Base-by-base conservation (phyloP, 345 rosid species). In the Clausena lansium region DNA sequence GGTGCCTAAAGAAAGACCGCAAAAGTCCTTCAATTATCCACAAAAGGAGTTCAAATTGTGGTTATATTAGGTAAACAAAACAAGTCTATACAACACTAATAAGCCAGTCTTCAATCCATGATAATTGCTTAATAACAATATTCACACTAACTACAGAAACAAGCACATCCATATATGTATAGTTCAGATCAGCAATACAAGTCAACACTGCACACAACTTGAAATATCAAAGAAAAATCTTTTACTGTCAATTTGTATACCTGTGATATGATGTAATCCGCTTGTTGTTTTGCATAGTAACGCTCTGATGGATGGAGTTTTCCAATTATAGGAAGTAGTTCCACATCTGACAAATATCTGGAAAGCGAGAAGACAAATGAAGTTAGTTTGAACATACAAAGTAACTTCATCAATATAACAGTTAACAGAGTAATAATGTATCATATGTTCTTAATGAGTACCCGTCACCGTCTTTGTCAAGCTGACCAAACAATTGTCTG, bases 231-330 rank as follows among this genome's bases (percentile, higher is more conserved):
- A 6, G 13, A 55, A 41, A 14, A 39, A 47, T 24, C n/a, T 32
- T 35, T 30, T 38, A 45, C 24, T 28, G 59, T 52, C 71, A 69
- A 57, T 61, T 13, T 38, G 52, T 71, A 74, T 89, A 91, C 99
- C 98, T 94, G 98, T 73, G 93, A 83, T 75, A 97, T 87, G 61
- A 88, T 89, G 87, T 97, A 94, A 84, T 92, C 97, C 50, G 94
- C 95, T 85, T 96, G 98, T 74, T 94, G 95, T 82, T 94, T 96
- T 57, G 99, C 98, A 81, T 96, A 97, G 85, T 91, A 93, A 45
- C 64, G 94, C 83, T 93, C 99, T 0, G 98, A 89, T 58, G 99
- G 99, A 85, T 97, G 98, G 76, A 97, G 88, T 81, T 97, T 97
- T 75, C 87, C 93, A 78, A 94, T 91, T 72, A 94, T 47, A 41